Conservation (phyloP, 2,329 filamentous ascomycete species). For the Neonectria punicea region DNA sequence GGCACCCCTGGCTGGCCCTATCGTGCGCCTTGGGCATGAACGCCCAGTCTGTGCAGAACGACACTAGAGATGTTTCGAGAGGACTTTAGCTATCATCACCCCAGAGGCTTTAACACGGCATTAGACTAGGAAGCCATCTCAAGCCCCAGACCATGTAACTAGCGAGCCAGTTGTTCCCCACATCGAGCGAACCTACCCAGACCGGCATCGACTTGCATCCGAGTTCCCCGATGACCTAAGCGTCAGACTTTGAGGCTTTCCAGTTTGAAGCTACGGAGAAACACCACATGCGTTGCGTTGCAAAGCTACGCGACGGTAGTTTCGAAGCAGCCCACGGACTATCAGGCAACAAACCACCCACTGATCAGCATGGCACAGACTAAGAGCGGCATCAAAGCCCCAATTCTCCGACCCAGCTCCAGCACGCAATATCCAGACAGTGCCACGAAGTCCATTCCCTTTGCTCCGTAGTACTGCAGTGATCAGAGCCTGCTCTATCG, state of each 20-base stretch:
- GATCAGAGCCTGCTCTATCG: neutral
- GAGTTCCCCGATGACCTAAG: neutral
- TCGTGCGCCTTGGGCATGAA: neutral
- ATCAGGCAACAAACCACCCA: neutral
- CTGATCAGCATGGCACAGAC: neutral
- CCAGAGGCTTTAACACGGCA: neutral
- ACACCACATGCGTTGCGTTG: neutral
- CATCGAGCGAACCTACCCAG: neutral
- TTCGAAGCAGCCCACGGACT: neutral
- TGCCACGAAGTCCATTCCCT: neutral
- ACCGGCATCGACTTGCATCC: conserved; percentile 1
- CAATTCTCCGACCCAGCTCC: neutral
- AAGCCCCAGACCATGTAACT: neutral
- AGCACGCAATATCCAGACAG: neutral
- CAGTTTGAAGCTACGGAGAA: neutral
- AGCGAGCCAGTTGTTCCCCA: neutral
- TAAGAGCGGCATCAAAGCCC: neutral
- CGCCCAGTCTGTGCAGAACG: neutral
- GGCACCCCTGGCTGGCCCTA: neutral
- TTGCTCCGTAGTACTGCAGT: too few relatives aligned
- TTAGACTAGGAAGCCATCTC: neutral
- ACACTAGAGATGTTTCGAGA: neutral
- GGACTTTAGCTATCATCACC: neutral
- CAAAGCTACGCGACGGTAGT: neutral
- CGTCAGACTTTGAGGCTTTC: neutral